Conservation (phyloP, 208 protist genomes). For the Acanthamoeba culbertsoni region DNA sequence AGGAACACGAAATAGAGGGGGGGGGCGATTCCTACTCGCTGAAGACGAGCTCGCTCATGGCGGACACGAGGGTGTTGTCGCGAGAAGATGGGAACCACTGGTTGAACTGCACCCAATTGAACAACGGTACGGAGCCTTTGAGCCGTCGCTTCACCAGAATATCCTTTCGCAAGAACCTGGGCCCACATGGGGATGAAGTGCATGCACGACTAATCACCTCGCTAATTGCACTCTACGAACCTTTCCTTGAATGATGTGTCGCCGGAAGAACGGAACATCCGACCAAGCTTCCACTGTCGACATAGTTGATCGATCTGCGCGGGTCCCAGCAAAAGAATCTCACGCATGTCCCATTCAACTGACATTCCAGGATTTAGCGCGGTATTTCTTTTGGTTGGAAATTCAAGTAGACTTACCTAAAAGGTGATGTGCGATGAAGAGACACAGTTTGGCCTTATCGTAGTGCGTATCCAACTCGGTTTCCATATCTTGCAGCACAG, state of each 20-base stretch:
- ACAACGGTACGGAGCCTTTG: not conserved
- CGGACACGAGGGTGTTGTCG: not conserved
- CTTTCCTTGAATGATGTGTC: not conserved
- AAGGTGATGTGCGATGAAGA: not conserved
- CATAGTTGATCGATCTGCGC: not conserved
- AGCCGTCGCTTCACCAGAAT: not conserved
- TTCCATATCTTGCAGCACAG: too few species aligned
- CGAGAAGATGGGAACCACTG: not conserved
- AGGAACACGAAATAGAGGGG: not conserved
- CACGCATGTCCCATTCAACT: constrained; percentile 23
- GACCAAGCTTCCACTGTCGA: constrained; percentile 17
- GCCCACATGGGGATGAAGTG: not conserved
- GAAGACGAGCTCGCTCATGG: not conserved
- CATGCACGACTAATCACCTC: not conserved
- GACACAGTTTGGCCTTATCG: constrained; percentile 2
- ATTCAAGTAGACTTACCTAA: not conserved
- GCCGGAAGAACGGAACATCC: not conserved
- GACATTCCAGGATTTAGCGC: not conserved
- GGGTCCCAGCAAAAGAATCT: not conserved
- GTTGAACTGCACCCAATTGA: constrained; percentile 18
- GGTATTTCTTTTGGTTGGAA: not conserved
- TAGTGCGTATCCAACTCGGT: not conserved
- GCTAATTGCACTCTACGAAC: not conserved
- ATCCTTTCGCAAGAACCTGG: not conserved
- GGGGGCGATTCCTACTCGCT: not conserved